Evolutionary conservation across 768 basidiomycete genomes (phyloP), one percentile per base, ranked within the genome.

Genomic region (Naganishia vaughanmartiniae): DNA sequence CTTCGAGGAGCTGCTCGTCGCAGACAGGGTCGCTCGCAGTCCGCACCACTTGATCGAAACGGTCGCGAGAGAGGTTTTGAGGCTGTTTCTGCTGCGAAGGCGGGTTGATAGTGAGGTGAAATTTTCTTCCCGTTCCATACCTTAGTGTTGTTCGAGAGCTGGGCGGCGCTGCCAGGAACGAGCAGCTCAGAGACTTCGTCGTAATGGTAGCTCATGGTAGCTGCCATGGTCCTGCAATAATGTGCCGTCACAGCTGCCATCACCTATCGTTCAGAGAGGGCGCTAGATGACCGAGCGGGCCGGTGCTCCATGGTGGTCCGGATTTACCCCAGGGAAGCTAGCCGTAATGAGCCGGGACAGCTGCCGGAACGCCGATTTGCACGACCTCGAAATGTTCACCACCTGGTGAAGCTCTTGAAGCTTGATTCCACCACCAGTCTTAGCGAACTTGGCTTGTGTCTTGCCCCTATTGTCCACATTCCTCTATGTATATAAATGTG

Each of bases 281-380:
- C 66, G 30, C 30, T 33, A 58, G 57, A 24, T 12, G 11, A 21
- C 7, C 15, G 31, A 31, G 57, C 57, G 33, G 31, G 34, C 48
- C 48, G 57, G 34, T 11, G 33, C 19, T 17, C 30, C 31, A 19
- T 58, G 57, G 57, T 34, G 57, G 28, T 58, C 57, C 57, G 57
- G 57, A 33, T 2, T 34, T 58, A 11, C 19, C 57, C 57, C 57
- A 15, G 48, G 15, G 30, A 33, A 56, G 55, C 57, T 28, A 58
- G 57, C 57, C 57, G 57, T 56, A 34, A 21, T 36, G 57, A 36
- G 34, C 57, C 57, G 57, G 34, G 15, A 33, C n/a, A 28, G 57
- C 34, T 21, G 34, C 57, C 57, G 57, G 34, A 24, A 33, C n/a
- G 33, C 34, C 34, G 48, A 51, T 51, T 51, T 51, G 7, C 48